A percentile compares a stretch with the other conserved stretches of the same genome.
phyloP scores from a whole-genome alignment of 2,329 filamentous ascomycete species.

The Tolypocladium guangdongense region DNA sequence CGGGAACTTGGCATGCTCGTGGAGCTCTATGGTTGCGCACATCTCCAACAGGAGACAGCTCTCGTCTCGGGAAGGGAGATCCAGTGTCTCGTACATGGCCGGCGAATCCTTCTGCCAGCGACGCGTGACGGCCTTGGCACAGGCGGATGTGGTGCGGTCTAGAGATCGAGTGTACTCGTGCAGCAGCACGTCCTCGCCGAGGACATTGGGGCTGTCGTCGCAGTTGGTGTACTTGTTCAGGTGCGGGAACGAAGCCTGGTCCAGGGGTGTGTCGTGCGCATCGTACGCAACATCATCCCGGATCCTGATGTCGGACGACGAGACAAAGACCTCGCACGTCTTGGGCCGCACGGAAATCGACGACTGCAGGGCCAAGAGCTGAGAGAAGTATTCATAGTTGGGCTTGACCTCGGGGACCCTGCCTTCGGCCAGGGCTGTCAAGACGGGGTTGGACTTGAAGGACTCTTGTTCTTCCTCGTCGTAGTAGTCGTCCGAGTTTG shows the following conservation, averaged over 20 bases:
- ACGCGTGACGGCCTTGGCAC: slow-evolving; percentile 38
- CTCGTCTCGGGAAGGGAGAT: slow-evolving; percentile 35
- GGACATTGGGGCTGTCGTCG: slow-evolving; percentile 38
- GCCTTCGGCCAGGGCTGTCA: slow-evolving; percentile 48
- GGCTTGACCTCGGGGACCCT: slow-evolving; percentile 46
- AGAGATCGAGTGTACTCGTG: slow-evolving; percentile 48
- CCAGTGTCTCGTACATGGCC: slow-evolving; percentile 40
- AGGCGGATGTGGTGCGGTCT: slow-evolving; percentile 44
- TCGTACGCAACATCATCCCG: slow-evolving; percentile 36
- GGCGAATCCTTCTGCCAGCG: slow-evolving; percentile 51
- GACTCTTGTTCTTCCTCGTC: slow-evolving; percentile 36
- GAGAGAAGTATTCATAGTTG: slow-evolving; percentile 51
- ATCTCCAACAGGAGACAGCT: slow-evolving; percentile 50
- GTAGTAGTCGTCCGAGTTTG: slow-evolving; percentile 46
- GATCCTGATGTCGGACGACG: slow-evolving; percentile 39
- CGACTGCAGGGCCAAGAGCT: slow-evolving; percentile 42
- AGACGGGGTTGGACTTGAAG: slow-evolving; percentile 54
- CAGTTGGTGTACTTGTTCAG: slow-evolving; percentile 42
- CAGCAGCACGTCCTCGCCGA: slow-evolving; percentile 40
- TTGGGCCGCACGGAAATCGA: slow-evolving; percentile 44
- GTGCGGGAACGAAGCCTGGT: slow-evolving; percentile 41
- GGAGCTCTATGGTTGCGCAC: slow-evolving; percentile 48
- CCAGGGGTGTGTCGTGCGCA: slow-evolving; percentile 30
- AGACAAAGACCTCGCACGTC: slow-evolving; percentile 48
- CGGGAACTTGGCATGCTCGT: slow-evolving; percentile 46